These are phyloP conservation scores for Monosporascus cannonballus DNA, from an alignment of 2,329 filamentous ascomycete species.

Conservation along the genomic window DNA sequence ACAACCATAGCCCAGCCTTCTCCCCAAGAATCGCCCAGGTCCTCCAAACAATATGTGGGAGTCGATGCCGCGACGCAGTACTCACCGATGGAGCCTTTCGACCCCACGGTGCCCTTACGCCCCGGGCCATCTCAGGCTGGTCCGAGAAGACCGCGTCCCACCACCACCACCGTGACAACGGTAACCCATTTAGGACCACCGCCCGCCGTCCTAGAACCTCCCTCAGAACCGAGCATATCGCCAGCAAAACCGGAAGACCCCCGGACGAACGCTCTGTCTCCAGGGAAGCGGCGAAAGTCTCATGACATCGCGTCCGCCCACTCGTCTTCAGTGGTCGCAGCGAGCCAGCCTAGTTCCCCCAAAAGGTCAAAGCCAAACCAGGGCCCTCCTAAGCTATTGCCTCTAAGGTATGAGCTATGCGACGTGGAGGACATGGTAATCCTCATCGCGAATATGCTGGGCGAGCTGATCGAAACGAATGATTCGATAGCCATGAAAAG, in stretches of 20 bases:
- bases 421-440: constrained; percentile 81
- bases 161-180: constrained; percentile 8
- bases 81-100: constrained; percentile 41
- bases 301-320: constrained; percentile 27
- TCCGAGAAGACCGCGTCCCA: constrained; percentile 20
- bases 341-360: constrained; percentile 31
- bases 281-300: constrained; percentile 39
- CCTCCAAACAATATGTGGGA: constrained; percentile 35
- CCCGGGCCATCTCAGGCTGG: constrained; percentile 20
- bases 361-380: constrained; percentile 50
- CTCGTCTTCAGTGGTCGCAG: constrained; percentile 21
- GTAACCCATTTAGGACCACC: constrained; percentile 9
- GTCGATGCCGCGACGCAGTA: constrained; percentile 44
- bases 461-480: constrained; percentile 90
- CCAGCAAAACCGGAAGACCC: constrained; percentile 10
- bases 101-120: constrained; percentile 30
- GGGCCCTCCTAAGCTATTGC: constrained; percentile 52
- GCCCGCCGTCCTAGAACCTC: constrained; percentile 15
- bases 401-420: constrained; percentile 74
- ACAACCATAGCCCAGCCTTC: constrained; percentile 25
- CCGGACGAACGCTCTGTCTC: constrained; percentile 23
- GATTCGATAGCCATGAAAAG: constrained; percentile 80
- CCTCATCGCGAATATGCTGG: constrained; percentile 89
- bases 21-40: constrained; percentile 22
- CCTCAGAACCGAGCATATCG: constrained; percentile 18